These are phyloP conservation scores for Capsicum pubescens DNA, from an alignment of 257 asterid genomes.

Conservation along the genomic window DNA sequence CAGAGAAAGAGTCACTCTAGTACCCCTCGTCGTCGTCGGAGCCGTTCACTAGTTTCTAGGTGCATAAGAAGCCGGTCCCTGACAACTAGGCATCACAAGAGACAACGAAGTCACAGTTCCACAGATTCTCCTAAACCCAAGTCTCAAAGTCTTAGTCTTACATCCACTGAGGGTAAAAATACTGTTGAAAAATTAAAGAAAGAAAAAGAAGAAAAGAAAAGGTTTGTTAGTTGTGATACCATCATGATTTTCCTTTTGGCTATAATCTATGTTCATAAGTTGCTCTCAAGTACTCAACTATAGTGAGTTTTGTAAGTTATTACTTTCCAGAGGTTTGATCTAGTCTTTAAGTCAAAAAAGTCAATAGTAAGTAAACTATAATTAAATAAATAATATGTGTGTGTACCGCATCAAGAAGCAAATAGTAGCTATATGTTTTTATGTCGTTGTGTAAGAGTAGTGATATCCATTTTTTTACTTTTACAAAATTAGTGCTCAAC, in stretches of 20 bases:
- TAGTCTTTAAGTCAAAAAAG: constrained; percentile 1
- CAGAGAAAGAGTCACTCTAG: constrained; percentile 71
- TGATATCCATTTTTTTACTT: neutral
- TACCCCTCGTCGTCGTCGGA: constrained; percentile 55
- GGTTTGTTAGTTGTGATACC: constrained; percentile 43
- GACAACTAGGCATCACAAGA: constrained; percentile 66
- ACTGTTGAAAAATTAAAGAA: constrained; percentile 57
- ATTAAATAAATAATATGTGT: neutral
- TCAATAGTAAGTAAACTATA: neutral
- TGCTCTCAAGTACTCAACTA: neutral
- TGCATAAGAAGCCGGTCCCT: constrained; percentile 72
- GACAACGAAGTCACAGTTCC: constrained; percentile 62
- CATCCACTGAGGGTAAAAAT: constrained; percentile 54
- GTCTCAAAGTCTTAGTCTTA: constrained; percentile 61
- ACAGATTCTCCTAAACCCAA: constrained; percentile 64
- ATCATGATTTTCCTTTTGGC: neutral
- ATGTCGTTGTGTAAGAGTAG: neutral
- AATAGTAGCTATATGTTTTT: neutral
- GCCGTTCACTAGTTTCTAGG: constrained; percentile 70
- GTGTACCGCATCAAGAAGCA: neutral
- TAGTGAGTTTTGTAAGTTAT: neutral
- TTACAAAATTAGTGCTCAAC: neutral
- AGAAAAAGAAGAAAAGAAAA: constrained; percentile 77
- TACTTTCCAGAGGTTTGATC: neutral
- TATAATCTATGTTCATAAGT: neutral